Evolutionary conservation across 345 rosid genomes (phyloP), one percentile per base, ranked within the genome.

Genomic region (Geranium rotundifolium): DNA sequence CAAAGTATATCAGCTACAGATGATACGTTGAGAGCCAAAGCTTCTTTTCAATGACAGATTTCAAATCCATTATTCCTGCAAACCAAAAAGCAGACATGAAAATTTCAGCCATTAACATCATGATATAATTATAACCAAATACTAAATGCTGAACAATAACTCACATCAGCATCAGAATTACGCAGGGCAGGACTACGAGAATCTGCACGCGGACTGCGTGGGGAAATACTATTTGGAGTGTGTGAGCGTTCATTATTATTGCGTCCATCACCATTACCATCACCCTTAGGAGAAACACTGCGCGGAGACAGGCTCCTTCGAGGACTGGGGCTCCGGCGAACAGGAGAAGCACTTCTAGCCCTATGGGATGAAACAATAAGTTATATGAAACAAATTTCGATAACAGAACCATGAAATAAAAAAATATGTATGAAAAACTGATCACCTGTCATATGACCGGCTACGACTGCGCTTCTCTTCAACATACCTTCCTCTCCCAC

Each of bases 371-470:
- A 34, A 9, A 7, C 15, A 15, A 29, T 10, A 13, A n/a, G 14
- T 23, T n/a, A 23, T 23, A 0, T 0, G 19, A 37, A 56, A 39
- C 41, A 8, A 8, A 34, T 23, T 4, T 46, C 10, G 19, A 46
- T 18, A 8, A 12, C 0, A 39, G 59, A 55, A 68, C 39, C 2
- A 49, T 30, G 55, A 59, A 30, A 14, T 34, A 8, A 4, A 7
- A 31, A 34, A 34, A 5, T 16, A 37, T 2, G 50, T 30, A 52
- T 23, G 27, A 23, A 23, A 15, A 19, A 1, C 27, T n/a, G 29
- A 71, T 60, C 10, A 82, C 84, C 87, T 82, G 62, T 69, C 82
- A 52, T 61, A 54, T 17, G 87, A 82, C 50, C 69, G 77, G 67
- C 83, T 80, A 50, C 74, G 67, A 64, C 79, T 76, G 20, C 65